phyloP scores from a whole-genome alignment of 2,329 filamentous ascomycete species.

The Trichoderma aggressivum region DNA sequence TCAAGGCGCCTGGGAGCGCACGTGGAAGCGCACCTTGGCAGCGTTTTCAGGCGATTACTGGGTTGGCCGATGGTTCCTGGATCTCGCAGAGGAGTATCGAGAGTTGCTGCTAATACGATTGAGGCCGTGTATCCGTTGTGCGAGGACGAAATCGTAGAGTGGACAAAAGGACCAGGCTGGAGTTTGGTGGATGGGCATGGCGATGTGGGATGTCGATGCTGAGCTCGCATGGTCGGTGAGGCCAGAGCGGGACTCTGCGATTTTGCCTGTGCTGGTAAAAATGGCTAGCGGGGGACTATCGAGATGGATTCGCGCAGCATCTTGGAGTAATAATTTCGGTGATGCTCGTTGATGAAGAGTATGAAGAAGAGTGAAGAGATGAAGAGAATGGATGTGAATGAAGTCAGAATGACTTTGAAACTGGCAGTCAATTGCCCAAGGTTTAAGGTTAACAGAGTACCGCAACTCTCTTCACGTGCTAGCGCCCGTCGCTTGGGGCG shows the following conservation, averaged over 20 bases:
- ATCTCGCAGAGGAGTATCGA: background rate
- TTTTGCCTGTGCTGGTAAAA: background rate
- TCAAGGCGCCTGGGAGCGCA: background rate
- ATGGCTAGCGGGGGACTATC: background rate
- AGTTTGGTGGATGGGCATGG: background rate
- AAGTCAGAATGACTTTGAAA: background rate
- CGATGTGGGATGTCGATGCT: background rate
- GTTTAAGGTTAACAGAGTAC: background rate
- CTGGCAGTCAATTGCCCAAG: background rate
- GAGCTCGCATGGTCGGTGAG: background rate
- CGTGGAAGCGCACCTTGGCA: constrained; percentile 5
- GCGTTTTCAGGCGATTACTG: background rate
- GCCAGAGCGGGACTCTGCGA: background rate
- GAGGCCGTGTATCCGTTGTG: background rate
- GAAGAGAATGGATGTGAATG: background rate
- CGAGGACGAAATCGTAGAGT: background rate
- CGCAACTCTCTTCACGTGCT: background rate
- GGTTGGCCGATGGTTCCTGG: background rate
- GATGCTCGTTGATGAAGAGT: background rate
- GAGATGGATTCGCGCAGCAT: background rate
- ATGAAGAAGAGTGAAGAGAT: background rate
- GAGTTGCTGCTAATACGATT: background rate
- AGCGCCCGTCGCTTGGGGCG: background rate
- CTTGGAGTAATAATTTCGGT: background rate
- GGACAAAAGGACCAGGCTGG: background rate